phyloP scores from a whole-genome alignment of 768 basidiomycete species.

The Termitomyces titanicus region DNA sequence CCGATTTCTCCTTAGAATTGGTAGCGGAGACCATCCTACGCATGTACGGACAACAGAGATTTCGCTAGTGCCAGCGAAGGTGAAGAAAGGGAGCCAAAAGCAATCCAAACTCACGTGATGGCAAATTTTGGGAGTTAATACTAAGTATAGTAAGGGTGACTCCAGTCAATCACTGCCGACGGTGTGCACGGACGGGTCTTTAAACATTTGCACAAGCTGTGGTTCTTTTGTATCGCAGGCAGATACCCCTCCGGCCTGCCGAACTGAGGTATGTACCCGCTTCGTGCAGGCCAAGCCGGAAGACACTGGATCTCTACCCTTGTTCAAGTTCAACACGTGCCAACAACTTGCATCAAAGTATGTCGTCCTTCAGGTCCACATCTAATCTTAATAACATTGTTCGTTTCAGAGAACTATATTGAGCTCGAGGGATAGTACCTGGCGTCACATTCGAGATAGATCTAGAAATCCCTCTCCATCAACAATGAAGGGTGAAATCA shows the following conservation, averaged over 20 bases:
- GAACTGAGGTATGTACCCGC: not conserved
- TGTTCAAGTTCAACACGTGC: conserved; percentile 9
- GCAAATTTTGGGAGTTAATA: not conserved
- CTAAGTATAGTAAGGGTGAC: no score
- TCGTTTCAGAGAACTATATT: conserved; percentile 1
- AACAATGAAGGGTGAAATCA: conserved; percentile 39
- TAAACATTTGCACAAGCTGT: not conserved
- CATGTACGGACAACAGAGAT: not conserved
- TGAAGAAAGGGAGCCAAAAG: no score
- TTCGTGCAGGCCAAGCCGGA: not conserved
- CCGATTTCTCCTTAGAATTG: not conserved
- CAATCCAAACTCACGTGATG: not conserved
- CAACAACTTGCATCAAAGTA: conserved; percentile 1
- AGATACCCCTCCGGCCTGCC: not conserved
- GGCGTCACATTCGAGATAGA: not conserved
- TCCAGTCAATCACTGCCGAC: no score
- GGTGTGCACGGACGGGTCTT: no score
- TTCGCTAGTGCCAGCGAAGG: not conserved
- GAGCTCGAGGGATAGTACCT: not conserved
- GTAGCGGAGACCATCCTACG: not conserved
- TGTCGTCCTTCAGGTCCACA: not conserved
- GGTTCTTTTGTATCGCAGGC: not conserved
- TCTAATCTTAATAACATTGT: not conserved
- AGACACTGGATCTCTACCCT: not conserved
- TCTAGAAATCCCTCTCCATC: not conserved